These are phyloP conservation scores for Sporothrix luriei DNA, from an alignment of 2,329 filamentous ascomycete genomes.

Conservation along the genomic window DNA sequence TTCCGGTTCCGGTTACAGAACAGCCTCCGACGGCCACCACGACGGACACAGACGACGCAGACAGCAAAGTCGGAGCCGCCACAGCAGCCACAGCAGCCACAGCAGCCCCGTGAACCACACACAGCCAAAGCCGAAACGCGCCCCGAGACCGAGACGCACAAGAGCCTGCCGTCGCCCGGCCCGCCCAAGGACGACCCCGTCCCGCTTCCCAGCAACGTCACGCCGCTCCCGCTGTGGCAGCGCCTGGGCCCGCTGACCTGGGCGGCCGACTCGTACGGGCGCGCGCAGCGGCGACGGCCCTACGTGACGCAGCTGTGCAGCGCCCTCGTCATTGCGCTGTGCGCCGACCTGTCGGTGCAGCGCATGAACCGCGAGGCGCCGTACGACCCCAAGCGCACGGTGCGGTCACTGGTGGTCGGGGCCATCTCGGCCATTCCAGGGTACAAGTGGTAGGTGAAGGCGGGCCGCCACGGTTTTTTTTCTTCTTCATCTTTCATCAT, in stretches of 20 bases:
- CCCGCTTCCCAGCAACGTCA: slow-evolving; percentile 49
- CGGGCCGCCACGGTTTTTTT: too few species aligned
- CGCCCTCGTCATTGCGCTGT: slow-evolving; percentile 75
- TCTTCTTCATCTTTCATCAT: too few species aligned
- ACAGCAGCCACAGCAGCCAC: background rate
- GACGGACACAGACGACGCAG: slow-evolving; percentile 5
- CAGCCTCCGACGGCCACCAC: background rate
- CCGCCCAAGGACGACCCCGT: slow-evolving; percentile 43
- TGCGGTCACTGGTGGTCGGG: slow-evolving; percentile 74
- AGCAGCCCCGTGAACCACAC: background rate
- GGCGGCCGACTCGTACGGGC: slow-evolving; percentile 63
- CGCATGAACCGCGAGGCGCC: slow-evolving; percentile 58
- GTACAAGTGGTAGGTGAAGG: slow-evolving; percentile 82
- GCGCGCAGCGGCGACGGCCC: slow-evolving; percentile 70
- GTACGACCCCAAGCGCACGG: slow-evolving; percentile 71
- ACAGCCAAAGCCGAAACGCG: background rate
- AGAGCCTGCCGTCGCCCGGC: slow-evolving; percentile 34
- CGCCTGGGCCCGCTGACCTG: slow-evolving; percentile 60
- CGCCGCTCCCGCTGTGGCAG: slow-evolving; percentile 56
- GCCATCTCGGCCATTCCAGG: slow-evolving; percentile 72
- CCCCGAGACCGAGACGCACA: slow-evolving; percentile 19
- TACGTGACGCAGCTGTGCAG: slow-evolving; percentile 78
- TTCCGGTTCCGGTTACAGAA: background rate
- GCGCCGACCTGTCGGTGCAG: slow-evolving; percentile 78
- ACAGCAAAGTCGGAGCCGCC: background rate